These are phyloP conservation scores for Calonectria naviculata DNA, from an alignment of 2,329 filamentous ascomycete genomes.

Conservation along the genomic window DNA sequence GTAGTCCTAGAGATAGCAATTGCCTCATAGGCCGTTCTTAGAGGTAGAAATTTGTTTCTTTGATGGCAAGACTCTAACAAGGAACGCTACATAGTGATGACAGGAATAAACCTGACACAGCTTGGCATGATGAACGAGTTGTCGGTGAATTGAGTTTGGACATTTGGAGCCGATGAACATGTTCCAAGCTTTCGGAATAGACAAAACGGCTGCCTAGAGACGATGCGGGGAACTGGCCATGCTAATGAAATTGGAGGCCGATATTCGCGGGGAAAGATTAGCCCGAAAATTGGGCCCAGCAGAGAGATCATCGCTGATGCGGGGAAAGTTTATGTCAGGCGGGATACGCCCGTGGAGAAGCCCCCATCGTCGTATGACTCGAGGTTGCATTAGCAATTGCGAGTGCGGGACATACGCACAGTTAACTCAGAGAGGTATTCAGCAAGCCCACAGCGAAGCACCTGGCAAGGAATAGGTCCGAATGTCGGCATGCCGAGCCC, in stretches of 20 bases:
- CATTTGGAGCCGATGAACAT: no score
- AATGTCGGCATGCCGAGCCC: neutral
- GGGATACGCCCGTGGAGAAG: neutral
- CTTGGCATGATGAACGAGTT: no score
- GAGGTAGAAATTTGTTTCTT: no score
- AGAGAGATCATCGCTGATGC: neutral
- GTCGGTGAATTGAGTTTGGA: no score
- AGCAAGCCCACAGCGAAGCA: neutral
- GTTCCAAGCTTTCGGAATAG: neutral
- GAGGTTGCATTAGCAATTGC: neutral
- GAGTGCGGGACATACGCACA: neutral
- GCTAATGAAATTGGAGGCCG: neutral
- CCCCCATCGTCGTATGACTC: constrained; percentile 1
- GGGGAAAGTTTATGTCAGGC: constrained; percentile 2
- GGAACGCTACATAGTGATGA: no score
- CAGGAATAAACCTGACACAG: no score
- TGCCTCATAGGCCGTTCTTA: no score
- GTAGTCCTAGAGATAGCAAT: no score
- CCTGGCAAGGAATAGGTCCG: neutral
- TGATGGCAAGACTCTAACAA: no score
- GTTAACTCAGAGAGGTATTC: neutral
- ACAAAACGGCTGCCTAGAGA: neutral
- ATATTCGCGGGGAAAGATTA: neutral
- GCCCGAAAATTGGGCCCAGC: neutral
- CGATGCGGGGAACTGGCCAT: neutral